These are phyloP conservation scores for Parastagonospora nodorum DNA, from an alignment of 2,329 filamentous ascomycete species.

Conservation along the genomic window DNA sequence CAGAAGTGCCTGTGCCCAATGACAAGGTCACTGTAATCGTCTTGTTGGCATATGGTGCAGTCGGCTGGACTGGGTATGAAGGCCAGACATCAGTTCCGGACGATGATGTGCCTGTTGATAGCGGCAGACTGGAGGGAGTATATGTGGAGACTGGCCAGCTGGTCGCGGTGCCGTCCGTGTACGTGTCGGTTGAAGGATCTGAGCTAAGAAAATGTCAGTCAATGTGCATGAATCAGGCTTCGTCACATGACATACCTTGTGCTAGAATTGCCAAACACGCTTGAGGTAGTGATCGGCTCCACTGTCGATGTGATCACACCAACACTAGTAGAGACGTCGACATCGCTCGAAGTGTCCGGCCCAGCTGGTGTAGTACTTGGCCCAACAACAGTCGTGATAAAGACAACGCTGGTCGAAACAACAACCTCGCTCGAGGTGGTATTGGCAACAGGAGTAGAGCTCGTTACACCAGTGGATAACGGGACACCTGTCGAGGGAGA, in stretches of 20 bases:
- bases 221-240: neutral
- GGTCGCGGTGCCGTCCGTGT: neutral
- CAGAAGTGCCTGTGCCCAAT: slow-evolving; percentile 9
- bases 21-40: slow-evolving; percentile 2
- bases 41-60: slow-evolving; percentile 17
- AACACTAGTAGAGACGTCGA: slow-evolving; percentile 5
- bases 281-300: neutral
- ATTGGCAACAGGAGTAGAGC: slow-evolving; percentile 4
- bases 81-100: slow-evolving; percentile 10
- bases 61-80: slow-evolving; percentile 2
- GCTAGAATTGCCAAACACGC: slow-evolving; percentile 2
- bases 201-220: neutral
- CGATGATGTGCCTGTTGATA: slow-evolving; percentile 10
- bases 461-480: slow-evolving; percentile 8
- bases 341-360: slow-evolving; percentile 1
- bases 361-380: neutral
- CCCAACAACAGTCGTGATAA: slow-evolving; percentile 5
- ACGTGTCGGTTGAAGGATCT: neutral
- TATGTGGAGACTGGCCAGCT: neutral
- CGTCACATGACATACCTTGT: slow-evolving; percentile 12
- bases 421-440: slow-evolving; percentile 3
- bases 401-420: slow-evolving; percentile 4
- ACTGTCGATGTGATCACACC: slow-evolving; percentile 8
- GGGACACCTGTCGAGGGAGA: slow-evolving; percentile 10
- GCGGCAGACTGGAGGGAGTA: slow-evolving; percentile 6